phyloP scores from a whole-genome alignment of 73 alveolate species.

The Uronychia binucleata region DNA sequence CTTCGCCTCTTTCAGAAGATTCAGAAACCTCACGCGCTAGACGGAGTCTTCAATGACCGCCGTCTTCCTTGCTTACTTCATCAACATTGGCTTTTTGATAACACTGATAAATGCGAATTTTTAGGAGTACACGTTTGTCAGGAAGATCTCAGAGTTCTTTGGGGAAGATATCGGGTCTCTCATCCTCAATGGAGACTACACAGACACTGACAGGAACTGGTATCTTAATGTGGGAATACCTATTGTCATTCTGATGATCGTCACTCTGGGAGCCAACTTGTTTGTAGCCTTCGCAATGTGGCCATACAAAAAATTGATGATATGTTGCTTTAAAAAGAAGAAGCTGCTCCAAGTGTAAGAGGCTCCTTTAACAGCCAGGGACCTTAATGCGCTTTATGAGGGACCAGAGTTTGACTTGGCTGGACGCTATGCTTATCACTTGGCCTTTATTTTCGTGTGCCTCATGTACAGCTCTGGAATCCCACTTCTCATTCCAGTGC shows the following conservation, averaged over 20 bases:
- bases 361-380: neutral
- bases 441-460: constrained; percentile 2
- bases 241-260: neutral
- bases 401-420: constrained; percentile 11
- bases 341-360: constrained; percentile 4
- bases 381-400: neutral
- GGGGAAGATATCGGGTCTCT: neutral
- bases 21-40: constrained; percentile 12
- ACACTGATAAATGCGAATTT: constrained; percentile 25
- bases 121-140: neutral
- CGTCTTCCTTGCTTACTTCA: constrained; percentile 13
- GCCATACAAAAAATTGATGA: neutral
- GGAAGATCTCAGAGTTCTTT: neutral
- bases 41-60: neutral
- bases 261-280: constrained; percentile 1
- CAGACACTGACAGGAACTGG: constrained; percentile 39
- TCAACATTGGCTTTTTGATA: constrained; percentile 18
- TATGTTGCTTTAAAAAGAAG: constrained; percentile 2
- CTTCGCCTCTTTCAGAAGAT: constrained; percentile 19
- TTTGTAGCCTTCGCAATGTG: neutral
- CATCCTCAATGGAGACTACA: constrained; percentile 25
- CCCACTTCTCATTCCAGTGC: constrained; percentile 4
- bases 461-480: neutral
- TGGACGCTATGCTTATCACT: neutral
- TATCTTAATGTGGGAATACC: constrained; percentile 10